A percentile compares a stretch with the other conserved stretches of the same genome.
These are phyloP conservation scores for Aureobasidium leucospermi DNA, from an alignment of 2,329 filamentous ascomycete genomes.

Conservation along the genomic window DNA sequence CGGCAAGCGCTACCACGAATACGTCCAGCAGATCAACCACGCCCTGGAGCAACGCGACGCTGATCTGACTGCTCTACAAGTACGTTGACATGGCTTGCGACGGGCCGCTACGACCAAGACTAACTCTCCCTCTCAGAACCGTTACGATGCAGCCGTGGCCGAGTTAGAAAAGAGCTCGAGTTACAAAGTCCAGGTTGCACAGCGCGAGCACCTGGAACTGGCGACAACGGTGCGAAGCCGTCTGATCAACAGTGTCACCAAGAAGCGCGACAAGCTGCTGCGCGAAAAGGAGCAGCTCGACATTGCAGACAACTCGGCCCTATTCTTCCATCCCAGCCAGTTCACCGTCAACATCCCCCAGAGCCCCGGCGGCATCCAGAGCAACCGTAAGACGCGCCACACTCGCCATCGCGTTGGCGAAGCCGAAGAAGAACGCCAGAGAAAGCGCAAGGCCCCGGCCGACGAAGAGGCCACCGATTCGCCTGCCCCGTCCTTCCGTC, in stretches of 20 bases:
- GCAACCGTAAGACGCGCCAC: constrained; percentile 56
- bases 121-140: constrained; percentile 37
- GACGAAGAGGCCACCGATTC: constrained; percentile 53
- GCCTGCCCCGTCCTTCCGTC: constrained; percentile 44
- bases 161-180: constrained; percentile 50
- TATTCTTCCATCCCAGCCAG: constrained; percentile 58
- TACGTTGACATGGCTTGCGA: constrained; percentile 30
- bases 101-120: not conserved
- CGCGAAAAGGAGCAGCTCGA: constrained; percentile 62
- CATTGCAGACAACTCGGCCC: constrained; percentile 58
- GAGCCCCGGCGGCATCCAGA: constrained; percentile 53
- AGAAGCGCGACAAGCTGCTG: constrained; percentile 50
- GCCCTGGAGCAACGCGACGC: constrained; percentile 81
- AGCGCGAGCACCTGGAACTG: constrained; percentile 55
- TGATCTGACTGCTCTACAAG: constrained; percentile 72
- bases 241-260: constrained; percentile 49
- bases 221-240: constrained; percentile 54
- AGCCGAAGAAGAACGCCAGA: constrained; percentile 35
- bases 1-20: constrained; percentile 77
- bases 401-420: constrained; percentile 45
- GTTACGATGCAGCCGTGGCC: constrained; percentile 48
- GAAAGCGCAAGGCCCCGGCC: constrained; percentile 50
- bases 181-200: constrained; percentile 54
- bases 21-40: constrained; percentile 80
- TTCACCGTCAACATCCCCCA: constrained; percentile 59